A percentile compares a stretch with the other conserved stretches of the same genome.
Evolutionary conservation across 192 early-diverging fungal species (phyloP).

Genomic region (Coemansia sp.): DNA sequence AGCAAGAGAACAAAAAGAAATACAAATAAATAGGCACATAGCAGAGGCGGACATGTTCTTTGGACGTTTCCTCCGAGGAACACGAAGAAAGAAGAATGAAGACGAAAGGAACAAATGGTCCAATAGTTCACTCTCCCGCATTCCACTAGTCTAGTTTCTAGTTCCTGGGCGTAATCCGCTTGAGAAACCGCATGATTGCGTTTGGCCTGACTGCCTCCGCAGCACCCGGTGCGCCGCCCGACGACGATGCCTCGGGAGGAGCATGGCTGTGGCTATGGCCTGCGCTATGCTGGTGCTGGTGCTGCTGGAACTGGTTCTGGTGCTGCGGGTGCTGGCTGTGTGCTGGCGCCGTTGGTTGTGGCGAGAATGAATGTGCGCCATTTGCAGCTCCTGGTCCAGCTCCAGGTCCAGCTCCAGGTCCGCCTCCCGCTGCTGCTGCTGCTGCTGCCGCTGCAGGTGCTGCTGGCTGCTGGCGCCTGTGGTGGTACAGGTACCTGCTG

Average conservation of each 20-base stretch:
- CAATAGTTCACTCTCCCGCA: too few species aligned
- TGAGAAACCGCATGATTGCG: constrained; percentile 46
- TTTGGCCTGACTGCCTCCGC: constrained; percentile 32
- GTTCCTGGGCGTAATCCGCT: constrained; percentile 41
- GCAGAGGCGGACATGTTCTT: too few species aligned
- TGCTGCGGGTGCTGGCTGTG: not conserved
- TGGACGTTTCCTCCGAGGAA: too few species aligned
- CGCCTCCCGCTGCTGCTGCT: constrained; percentile 7
- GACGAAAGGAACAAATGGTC: too few species aligned
- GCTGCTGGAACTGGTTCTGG: not conserved
- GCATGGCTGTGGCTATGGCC: too few species aligned
- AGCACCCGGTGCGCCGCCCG: not conserved
- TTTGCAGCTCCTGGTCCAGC: not conserved
- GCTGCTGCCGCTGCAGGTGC: constrained; percentile 3
- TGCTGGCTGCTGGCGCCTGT: constrained; percentile 1
- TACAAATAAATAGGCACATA: too few species aligned
- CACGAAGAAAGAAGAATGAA: too few species aligned
- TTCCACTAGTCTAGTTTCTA: not conserved
- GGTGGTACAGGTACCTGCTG: not conserved
- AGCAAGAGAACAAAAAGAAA: too few species aligned
- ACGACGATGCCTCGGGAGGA: too few species aligned
- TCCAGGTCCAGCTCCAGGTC: not conserved
- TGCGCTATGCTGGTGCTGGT: not conserved
- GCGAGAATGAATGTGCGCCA: not conserved
- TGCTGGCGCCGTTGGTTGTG: not conserved